A percentile compares a stretch with the other conserved stretches of the same genome.
These are phyloP conservation scores for Immersiporthe knoxdaviesiana DNA, from an alignment of 2,329 filamentous ascomycete genomes.

Conservation along the genomic window DNA sequence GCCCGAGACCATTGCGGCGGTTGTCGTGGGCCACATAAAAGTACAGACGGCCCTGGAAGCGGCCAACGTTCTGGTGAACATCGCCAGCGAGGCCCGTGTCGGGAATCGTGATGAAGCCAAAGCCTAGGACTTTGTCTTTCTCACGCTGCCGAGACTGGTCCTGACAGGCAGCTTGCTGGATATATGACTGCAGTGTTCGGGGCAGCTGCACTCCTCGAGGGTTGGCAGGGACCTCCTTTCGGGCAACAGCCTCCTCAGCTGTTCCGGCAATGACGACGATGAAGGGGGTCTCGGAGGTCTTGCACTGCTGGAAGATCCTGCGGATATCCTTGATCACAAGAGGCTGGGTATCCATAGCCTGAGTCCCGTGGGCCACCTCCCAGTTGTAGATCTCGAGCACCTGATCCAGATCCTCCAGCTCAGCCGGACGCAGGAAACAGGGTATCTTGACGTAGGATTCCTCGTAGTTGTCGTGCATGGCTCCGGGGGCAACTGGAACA, in stretches of 20 bases:
- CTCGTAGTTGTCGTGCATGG: background rate
- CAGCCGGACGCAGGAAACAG: constrained; percentile 27
- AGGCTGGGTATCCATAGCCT: constrained; percentile 27
- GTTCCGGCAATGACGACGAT: constrained; percentile 26
- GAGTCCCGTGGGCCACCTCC: constrained; percentile 29
- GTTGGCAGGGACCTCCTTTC: constrained; percentile 4
- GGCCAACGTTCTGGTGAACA: constrained; percentile 14
- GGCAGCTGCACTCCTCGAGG: background rate
- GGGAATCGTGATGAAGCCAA: constrained; percentile 23
- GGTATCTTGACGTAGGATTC: constrained; percentile 10
- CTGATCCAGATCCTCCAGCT: constrained; percentile 17
- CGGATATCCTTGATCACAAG: constrained; percentile 20
- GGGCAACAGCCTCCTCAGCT: background rate
- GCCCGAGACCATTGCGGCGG: constrained; percentile 26
- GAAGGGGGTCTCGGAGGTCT: constrained; percentile 21
- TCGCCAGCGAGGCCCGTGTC: constrained; percentile 20
- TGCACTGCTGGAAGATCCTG: constrained; percentile 17
- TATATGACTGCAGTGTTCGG: background rate
- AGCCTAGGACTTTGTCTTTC: constrained; percentile 22
- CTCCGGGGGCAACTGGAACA: background rate
- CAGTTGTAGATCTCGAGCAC: constrained; percentile 30
- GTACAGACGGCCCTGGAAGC: constrained; percentile 25
- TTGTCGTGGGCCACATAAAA: constrained; percentile 23
- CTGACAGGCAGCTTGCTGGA: background rate
- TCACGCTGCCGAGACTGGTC: background rate